Evolutionary conservation across 2,329 filamentous ascomycete genomes (phyloP).

Genomic region (Clarireedia homoeocarpa): DNA sequence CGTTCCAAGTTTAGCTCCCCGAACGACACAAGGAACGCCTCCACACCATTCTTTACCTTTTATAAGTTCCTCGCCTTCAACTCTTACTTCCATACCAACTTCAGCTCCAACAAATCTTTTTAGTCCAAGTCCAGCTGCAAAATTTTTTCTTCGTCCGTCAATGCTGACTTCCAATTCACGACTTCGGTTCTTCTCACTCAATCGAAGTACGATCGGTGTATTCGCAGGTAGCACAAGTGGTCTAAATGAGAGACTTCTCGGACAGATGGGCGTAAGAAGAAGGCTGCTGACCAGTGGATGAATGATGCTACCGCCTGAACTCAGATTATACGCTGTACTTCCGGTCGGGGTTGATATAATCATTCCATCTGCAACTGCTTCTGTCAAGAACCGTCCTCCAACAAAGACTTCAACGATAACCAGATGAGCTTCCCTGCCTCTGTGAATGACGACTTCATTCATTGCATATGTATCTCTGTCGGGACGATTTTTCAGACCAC

Average conservation of each 20-base stretch:
- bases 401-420: slow-evolving; percentile 89
- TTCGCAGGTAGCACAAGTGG: slow-evolving; percentile 84
- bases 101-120: slow-evolving; percentile 44
- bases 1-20: slow-evolving; percentile 40
- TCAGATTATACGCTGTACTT: slow-evolving; percentile 92
- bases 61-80: slow-evolving; percentile 77
- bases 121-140: slow-evolving; percentile 56
- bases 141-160: slow-evolving; percentile 60
- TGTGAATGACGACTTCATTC: slow-evolving; percentile 92
- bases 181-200: slow-evolving; percentile 74
- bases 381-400: slow-evolving; percentile 81
- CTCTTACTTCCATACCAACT: slow-evolving; percentile 76
- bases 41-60: slow-evolving; percentile 51
- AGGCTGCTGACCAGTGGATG: slow-evolving; percentile 86
- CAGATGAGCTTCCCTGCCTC: slow-evolving; percentile 82
- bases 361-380: slow-evolving; percentile 91
- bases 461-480: slow-evolving; percentile 55
- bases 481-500: slow-evolving; percentile 26
- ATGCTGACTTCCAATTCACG: slow-evolving; percentile 73
- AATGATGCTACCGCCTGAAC: slow-evolving; percentile 84
- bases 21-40: slow-evolving; percentile 86
- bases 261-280: slow-evolving; percentile 88
- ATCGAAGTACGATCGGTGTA: slow-evolving; percentile 70
- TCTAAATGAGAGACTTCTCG: slow-evolving; percentile 83
- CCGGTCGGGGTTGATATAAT: slow-evolving; percentile 91